phyloP scores from a whole-genome alignment of 371 early-diverging fungal species.

The Rhizopus delemar region DNA sequence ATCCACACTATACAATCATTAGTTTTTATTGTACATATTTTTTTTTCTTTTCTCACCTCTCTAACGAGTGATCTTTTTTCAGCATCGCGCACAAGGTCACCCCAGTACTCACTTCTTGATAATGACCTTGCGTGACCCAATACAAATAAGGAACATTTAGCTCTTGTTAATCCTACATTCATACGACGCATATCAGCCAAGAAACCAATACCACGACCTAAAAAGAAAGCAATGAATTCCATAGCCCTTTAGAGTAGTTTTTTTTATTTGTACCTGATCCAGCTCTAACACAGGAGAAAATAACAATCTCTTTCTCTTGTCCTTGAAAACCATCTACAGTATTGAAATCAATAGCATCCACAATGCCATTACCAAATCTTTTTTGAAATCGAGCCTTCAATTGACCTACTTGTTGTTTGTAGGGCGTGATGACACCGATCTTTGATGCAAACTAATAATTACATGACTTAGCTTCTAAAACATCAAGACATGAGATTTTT shows the following conservation, averaged over 20 bases:
- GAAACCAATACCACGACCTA: slow-evolving; percentile 84
- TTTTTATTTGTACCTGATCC: slow-evolving; percentile 44
- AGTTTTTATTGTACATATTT: background rate
- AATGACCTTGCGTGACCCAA: slow-evolving; percentile 78
- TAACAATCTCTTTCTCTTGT: slow-evolving; percentile 96
- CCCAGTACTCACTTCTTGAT: slow-evolving; percentile 67
- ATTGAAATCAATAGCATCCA: slow-evolving; percentile 86
- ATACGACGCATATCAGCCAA: slow-evolving; percentile 85
- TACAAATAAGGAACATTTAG: slow-evolving; percentile 86
- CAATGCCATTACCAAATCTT: slow-evolving; percentile 62
- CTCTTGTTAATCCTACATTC: slow-evolving; percentile 96
- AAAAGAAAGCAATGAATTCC: background rate
- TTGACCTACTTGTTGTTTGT: slow-evolving; percentile 82
- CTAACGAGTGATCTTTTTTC: slow-evolving; percentile 45
- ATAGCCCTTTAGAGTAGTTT: background rate
- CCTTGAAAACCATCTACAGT: slow-evolving; percentile 99
- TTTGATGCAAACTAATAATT: slow-evolving; percentile 63
- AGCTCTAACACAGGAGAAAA: slow-evolving; percentile 94
- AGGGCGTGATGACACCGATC: slow-evolving; percentile 92
- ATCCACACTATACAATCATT: slow-evolving; percentile 16
- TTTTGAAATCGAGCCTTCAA: slow-evolving; percentile 66
- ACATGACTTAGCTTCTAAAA: background rate
- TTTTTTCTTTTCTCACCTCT: slow-evolving; percentile 39
- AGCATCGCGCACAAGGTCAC: slow-evolving; percentile 63
- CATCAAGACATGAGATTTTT: background rate